These are phyloP conservation scores for Cordyceps fumosorosea DNA, from an alignment of 2,329 filamentous ascomycete species.

Conservation along the genomic window DNA sequence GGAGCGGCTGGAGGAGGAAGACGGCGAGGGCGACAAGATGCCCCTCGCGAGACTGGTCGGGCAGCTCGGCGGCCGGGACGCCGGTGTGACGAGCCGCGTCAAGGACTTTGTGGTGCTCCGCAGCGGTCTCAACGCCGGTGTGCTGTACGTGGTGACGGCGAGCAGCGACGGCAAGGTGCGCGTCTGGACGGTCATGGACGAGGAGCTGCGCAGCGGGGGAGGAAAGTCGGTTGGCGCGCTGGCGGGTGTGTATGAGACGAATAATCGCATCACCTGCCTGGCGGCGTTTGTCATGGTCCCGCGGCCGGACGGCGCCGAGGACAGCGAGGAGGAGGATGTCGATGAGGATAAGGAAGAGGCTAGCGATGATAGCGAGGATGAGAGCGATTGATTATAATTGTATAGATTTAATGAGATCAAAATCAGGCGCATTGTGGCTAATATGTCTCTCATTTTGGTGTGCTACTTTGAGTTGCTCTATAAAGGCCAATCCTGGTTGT, in stretches of 20 bases:
- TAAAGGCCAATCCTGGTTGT: no score
- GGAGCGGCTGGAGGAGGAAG: conserved; percentile 30
- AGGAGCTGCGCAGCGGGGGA: conserved; percentile 32
- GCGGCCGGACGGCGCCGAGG: conserved; percentile 53
- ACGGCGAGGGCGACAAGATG: conserved; percentile 34
- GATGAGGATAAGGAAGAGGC: conserved; percentile 31
- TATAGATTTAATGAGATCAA: background rate
- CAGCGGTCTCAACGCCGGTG: conserved; percentile 30
- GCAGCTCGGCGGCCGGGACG: conserved; percentile 69
- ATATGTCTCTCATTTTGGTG: no score
- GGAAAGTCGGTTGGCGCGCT: conserved; percentile 50
- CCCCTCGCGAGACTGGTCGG: conserved; percentile 61
- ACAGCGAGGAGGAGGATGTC: conserved; percentile 46
- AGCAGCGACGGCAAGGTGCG: conserved; percentile 84
- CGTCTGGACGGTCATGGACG: conserved; percentile 58
- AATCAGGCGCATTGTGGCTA: background rate
- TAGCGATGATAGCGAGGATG: conserved; percentile 30
- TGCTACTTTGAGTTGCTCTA: no score
- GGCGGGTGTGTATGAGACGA: conserved; percentile 74
- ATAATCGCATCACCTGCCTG: conserved; percentile 84
- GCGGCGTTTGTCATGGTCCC: conserved; percentile 79
- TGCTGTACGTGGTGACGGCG: conserved; percentile 59
- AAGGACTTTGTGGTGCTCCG: conserved; percentile 77
- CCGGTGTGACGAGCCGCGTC: conserved; percentile 63
- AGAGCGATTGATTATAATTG: conserved; percentile 17